Percentiles rank a stretch among this genome's conserved stretches.
phyloP scores from a whole-genome alignment of 2,329 filamentous ascomycete species.

The Trichoderma arundinaceum region DNA sequence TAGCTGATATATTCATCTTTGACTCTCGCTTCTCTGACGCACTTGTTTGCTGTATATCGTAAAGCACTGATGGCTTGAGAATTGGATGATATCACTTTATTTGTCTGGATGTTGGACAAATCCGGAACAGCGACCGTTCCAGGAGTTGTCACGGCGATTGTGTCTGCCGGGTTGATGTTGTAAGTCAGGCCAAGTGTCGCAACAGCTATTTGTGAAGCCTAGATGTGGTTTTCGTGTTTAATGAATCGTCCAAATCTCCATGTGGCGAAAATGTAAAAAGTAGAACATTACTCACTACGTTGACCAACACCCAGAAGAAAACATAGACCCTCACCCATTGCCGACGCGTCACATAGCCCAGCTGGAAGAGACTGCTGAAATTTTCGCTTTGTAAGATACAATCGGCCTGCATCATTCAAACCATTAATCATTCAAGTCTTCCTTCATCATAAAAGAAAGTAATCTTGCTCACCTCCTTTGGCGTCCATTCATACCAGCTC shows the following conservation, averaged over 20 bases:
- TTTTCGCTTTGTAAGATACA: constrained; percentile 38
- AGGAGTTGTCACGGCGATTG: constrained; percentile 40
- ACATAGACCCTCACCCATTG: constrained; percentile 36
- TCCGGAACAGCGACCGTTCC: constrained; percentile 48
- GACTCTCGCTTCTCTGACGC: neutral
- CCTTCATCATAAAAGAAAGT: neutral
- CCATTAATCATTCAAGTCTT: neutral
- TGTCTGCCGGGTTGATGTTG: constrained; percentile 48
- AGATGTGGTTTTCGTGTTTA: neutral
- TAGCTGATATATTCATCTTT: neutral
- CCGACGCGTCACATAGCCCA: constrained; percentile 35
- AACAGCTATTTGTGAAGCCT: constrained; percentile 51
- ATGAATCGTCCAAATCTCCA: neutral
- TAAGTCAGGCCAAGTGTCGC: constrained; percentile 52
- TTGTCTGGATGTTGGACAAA: constrained; percentile 45
- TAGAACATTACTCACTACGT: constrained; percentile 33
- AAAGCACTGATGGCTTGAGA: constrained; percentile 41
- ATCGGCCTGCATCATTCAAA: constrained; percentile 32
- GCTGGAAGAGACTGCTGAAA: constrained; percentile 36
- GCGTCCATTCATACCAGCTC: constrained; percentile 44
- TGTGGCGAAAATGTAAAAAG: neutral
- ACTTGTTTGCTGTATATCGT: constrained; percentile 52
- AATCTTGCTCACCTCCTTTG: constrained; percentile 46
- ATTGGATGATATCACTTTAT: constrained; percentile 38
- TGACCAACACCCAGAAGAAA: constrained; percentile 36